phyloP scores from a whole-genome alignment of 139 green algal genomes.

The Raphidocelis subcapitata region DNA sequence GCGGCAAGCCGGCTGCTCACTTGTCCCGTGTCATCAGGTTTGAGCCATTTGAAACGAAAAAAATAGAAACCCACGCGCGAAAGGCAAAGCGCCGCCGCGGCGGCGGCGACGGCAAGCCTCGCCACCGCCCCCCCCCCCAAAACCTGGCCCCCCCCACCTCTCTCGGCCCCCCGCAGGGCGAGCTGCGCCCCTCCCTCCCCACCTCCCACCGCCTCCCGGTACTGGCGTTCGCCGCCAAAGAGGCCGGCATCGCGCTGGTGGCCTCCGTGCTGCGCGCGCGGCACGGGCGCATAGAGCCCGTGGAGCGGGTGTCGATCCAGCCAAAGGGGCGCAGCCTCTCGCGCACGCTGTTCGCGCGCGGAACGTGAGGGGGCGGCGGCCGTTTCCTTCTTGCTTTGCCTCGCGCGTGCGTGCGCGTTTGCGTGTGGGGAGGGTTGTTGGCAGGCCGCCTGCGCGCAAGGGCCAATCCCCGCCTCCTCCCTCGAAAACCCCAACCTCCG shows the following conservation, averaged over 20 bases:
- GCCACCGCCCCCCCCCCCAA: not conserved
- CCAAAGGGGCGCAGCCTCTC: slow-evolving; percentile 57
- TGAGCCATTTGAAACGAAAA: too few relatives aligned
- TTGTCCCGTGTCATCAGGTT: too few relatives aligned
- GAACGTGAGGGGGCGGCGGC: slow-evolving; percentile 9
- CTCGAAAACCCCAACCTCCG: too few relatives aligned
- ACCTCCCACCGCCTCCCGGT: slow-evolving; percentile 44
- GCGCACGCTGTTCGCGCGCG: slow-evolving; percentile 70
- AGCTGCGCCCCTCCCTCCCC: slow-evolving; percentile 64
- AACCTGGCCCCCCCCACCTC: not conserved
- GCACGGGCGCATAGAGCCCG: slow-evolving; percentile 53
- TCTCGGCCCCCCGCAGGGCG: slow-evolving; percentile 43
- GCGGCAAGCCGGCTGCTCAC: too few relatives aligned
- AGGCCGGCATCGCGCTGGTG: slow-evolving; percentile 68
- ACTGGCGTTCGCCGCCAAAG: slow-evolving; percentile 32
- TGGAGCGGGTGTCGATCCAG: slow-evolving; percentile 80
- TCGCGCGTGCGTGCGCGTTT: too few relatives aligned
- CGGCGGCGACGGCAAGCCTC: too few relatives aligned
- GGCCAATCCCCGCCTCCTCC: not conserved
- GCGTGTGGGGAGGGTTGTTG: too few relatives aligned
- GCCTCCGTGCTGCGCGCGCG: slow-evolving; percentile 59
- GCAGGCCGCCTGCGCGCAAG: too few relatives aligned
- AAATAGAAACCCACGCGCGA: too few relatives aligned
- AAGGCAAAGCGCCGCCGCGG: too few relatives aligned
- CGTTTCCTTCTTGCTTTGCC: too few relatives aligned